phyloP scores from a whole-genome alignment of 169 alveolate genomes.

The Plasmodium inui region DNA sequence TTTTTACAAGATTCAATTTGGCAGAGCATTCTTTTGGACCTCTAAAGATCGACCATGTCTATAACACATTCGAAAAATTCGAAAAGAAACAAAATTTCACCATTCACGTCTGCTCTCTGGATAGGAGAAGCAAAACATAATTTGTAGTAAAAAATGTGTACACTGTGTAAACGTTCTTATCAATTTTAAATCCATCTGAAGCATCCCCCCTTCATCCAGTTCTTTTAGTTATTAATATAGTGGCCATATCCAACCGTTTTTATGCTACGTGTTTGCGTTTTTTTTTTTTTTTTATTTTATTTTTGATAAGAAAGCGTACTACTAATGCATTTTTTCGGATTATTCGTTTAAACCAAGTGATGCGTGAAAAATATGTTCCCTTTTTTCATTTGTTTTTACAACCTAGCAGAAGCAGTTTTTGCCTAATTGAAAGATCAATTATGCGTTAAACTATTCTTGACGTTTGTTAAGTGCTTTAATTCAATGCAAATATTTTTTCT shows the following conservation, averaged over 20 bases:
- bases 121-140: not conserved
- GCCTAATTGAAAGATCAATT: not conserved
- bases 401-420: not conserved
- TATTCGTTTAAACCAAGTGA: not conserved
- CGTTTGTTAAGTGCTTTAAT: not conserved
- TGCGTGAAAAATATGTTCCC: not conserved
- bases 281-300: slow-evolving; percentile 1
- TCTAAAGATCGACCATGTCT: not conserved
- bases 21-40: not conserved
- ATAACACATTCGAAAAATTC: not conserved
- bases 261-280: not conserved
- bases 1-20: not conserved
- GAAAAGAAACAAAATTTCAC: not conserved
- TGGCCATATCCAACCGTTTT: not conserved
- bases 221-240: not conserved
- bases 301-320: not conserved
- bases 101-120: not conserved
- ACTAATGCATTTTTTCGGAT: not conserved
- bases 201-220: not conserved
- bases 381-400: not conserved
- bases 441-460: not conserved
- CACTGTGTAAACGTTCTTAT: not conserved
- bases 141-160: not conserved
- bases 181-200: slow-evolving; percentile 7
- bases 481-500: not conserved